Evolutionary conservation across 2,329 filamentous ascomycete genomes (phyloP), one percentile per base, ranked within the genome.

Genomic region (Grosmannia huntii): DNA sequence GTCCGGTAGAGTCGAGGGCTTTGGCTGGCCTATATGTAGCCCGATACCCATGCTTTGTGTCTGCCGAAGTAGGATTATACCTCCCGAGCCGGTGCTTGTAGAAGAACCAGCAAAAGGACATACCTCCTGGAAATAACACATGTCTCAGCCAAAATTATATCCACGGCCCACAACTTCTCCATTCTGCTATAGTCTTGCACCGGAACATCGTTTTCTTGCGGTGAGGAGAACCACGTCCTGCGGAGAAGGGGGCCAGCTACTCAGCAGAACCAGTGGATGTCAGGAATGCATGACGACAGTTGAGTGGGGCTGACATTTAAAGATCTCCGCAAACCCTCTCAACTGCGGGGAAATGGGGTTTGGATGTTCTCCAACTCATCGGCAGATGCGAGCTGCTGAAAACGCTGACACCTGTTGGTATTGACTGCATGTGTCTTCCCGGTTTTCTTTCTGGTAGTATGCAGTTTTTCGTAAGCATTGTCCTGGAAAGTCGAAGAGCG

Each of bases 351-450:
- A 51, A n/a, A 25, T 10, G 5, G 46, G 21, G 46, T 23, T n/a
- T 33, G 50, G 23, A 2, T 5, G 1, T n/a, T 23, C 23, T 44
- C 19, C 23, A 19, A 46, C 16, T 14, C 36, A 3, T 58, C 56
- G 56, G 56, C 56, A 58, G 56, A 58, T 58, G 56, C 33, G n/a
- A 51, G 49, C 5, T 25, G 46, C 16, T 16, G 14, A 50, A n/a
- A 48, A 19, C 5, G 50, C 6, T 11, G 16, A 33, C 27, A 38
- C 36, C 3, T 16, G 4, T 38, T 16, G 7, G 9, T 10, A 12
- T 4, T 38, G 3, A 14, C 36, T 23, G 25, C 21, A 9, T 23
- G 21, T 14, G 10, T 25, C 14, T 23, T 14, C 21, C 51, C 31
- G 9, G n/a, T n/a, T n/a, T n/a, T n/a, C 31, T 10, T 33, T 5